These are phyloP conservation scores for Ettlia oleoabundans DNA, from an alignment of 139 green algal species.

Conservation along the genomic window DNA sequence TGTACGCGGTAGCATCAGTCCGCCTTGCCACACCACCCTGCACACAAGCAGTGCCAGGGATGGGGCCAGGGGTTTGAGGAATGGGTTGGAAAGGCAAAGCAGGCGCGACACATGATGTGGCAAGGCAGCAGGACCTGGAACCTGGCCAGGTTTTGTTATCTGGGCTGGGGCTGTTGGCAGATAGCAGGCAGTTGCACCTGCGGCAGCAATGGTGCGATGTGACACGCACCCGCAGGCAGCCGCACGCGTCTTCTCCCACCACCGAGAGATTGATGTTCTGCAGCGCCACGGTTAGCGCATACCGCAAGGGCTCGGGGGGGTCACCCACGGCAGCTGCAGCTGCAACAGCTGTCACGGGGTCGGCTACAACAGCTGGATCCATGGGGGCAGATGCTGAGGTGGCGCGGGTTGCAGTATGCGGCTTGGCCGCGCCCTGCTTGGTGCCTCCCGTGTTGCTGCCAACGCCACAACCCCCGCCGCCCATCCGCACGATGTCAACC, in stretches of 20 bases:
- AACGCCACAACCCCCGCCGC: not conserved
- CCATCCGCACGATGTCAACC: conserved; percentile 17
- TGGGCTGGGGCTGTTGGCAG: too few species aligned
- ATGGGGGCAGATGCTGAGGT: not conserved
- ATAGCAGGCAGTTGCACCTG: not conserved
- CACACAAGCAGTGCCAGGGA: not conserved
- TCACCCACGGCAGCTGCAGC: not conserved
- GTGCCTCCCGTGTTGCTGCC: not conserved
- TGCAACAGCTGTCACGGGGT: not conserved
- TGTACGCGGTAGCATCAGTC: conserved; percentile 33
- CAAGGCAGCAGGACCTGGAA: too few species aligned
- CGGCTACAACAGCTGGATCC: not conserved
- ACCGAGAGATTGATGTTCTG: conserved; percentile 41
- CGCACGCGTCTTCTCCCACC: not conserved
- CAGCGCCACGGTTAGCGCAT: conserved; percentile 25
- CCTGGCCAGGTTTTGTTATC: too few species aligned
- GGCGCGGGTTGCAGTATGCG: not conserved
- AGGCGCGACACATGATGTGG: not conserved
- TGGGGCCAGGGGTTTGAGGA: not conserved
- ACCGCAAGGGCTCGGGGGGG: not conserved
- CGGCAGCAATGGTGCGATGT: not conserved
- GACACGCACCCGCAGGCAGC: conserved; percentile 27
- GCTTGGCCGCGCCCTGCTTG: not conserved
- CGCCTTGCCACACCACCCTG: conserved; percentile 18
- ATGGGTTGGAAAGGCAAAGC: not conserved